Conservation (phyloP, 176 grass and related monocot species). For the Eleusine coracana region DNA sequence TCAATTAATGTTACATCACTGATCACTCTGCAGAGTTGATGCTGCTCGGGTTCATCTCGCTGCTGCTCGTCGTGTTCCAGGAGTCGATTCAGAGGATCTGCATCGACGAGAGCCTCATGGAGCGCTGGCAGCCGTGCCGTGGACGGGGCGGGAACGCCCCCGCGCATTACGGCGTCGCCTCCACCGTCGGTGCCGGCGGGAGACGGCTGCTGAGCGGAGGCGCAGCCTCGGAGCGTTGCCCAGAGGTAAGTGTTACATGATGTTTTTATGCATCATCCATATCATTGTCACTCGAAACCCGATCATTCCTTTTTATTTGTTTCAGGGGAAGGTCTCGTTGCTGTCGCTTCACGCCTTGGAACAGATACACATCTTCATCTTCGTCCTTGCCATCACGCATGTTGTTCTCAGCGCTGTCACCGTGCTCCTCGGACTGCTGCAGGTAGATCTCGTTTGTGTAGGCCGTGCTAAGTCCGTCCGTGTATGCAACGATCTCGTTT, state of each 20-base stretch:
- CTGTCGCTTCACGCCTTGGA: constrained; percentile 74
- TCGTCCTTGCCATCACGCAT: constrained; percentile 76
- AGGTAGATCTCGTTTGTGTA: constrained; percentile 24
- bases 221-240: constrained; percentile 29
- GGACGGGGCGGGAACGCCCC: not conserved
- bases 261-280: not conserved
- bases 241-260: constrained; percentile 37
- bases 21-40: constrained; percentile 59
- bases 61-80: constrained; percentile 69
- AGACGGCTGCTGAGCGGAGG: constrained; percentile 48
- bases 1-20: not conserved
- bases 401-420: constrained; percentile 67
- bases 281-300: too few relatives aligned
- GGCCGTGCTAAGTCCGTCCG: not conserved
- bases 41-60: constrained; percentile 87
- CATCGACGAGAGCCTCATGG: constrained; percentile 56
- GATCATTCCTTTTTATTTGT: too few relatives aligned
- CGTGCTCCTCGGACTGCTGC: constrained; percentile 65
- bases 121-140: constrained; percentile 58
- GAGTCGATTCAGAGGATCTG: constrained; percentile 56
- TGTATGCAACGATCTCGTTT: not conserved
- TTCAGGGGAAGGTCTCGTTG: constrained; percentile 70
- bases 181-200: not conserved
- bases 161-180: constrained; percentile 8
- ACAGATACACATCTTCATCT: constrained; percentile 95